phyloP scores from a whole-genome alignment of 306 rosid species.

The Castanospermum australe region DNA sequence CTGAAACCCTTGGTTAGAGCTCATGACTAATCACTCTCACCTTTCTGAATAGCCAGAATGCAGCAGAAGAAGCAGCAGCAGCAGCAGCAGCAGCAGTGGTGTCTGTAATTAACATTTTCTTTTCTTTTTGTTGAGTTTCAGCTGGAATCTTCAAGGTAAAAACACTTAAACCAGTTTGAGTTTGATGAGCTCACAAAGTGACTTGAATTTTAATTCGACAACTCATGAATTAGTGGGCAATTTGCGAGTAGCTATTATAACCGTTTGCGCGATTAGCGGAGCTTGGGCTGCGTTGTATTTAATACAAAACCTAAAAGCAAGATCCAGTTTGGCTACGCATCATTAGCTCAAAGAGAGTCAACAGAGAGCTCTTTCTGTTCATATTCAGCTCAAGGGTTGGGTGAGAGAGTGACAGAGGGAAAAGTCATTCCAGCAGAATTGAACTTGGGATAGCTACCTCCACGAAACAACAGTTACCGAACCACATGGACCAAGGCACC shows the following conservation, averaged over 20 bases:
- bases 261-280: background rate
- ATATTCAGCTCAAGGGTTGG: background rate
- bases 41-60: constrained; percentile 32
- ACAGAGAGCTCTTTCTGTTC: background rate
- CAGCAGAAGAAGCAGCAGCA: background rate
- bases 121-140: background rate
- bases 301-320: background rate
- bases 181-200: background rate
- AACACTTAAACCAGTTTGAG: background rate
- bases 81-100: background rate
- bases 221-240: background rate
- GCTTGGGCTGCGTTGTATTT: background rate
- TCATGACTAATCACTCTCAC: constrained; percentile 45
- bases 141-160: background rate
- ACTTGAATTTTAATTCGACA: background rate
- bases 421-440: background rate
- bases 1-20: constrained; percentile 32
- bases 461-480: background rate
- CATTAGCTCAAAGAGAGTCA: background rate
- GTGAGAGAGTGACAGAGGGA: background rate
- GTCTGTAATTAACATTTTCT: background rate
- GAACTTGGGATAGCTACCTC: background rate
- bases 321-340: background rate
- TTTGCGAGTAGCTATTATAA: background rate
- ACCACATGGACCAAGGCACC: background rate